Percentiles rank a stretch among this genome's conserved stretches.
These are phyloP conservation scores for Diutina scorzettiae DNA, from an alignment of 1,139 yeast species.

Conservation along the genomic window DNA sequence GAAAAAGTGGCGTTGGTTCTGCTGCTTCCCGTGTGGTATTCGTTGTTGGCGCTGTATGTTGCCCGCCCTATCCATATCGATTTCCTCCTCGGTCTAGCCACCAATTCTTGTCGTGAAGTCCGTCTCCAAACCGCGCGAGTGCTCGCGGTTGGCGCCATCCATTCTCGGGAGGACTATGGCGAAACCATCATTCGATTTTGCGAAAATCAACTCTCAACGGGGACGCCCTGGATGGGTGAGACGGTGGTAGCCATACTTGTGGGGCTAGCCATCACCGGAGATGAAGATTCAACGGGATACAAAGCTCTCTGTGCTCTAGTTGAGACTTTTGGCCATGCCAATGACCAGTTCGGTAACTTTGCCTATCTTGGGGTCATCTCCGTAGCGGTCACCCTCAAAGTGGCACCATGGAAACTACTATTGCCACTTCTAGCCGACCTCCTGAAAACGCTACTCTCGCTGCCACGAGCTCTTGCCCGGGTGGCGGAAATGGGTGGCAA, in stretches of 20 bases:
- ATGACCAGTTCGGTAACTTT: not conserved
- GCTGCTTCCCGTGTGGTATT: constrained; percentile 1
- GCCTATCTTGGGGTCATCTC: not conserved
- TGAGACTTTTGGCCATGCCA: not conserved
- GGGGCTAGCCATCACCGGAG: not conserved
- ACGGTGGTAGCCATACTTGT: not conserved
- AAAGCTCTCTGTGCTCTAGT: not conserved
- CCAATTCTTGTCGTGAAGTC: not conserved
- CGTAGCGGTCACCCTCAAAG: not conserved
- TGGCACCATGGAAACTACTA: not conserved
- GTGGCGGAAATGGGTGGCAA: not conserved
- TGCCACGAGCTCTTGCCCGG: not conserved
- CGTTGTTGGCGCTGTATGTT: not conserved
- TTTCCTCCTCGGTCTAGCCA: not conserved
- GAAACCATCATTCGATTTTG: not conserved
- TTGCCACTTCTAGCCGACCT: not conserved
- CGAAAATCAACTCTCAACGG: not conserved
- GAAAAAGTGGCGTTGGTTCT: not conserved
- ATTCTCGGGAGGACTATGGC: not conserved
- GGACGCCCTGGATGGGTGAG: not conserved
- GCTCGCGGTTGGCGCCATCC: not conserved
- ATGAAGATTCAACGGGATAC: not conserved
- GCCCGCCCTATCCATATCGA: not conserved
- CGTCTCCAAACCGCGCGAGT: not conserved
- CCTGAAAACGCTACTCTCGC: not conserved